These are phyloP conservation scores for Purpureocillium lavendulum DNA, from an alignment of 2,329 filamentous ascomycete species.

Conservation along the genomic window DNA sequence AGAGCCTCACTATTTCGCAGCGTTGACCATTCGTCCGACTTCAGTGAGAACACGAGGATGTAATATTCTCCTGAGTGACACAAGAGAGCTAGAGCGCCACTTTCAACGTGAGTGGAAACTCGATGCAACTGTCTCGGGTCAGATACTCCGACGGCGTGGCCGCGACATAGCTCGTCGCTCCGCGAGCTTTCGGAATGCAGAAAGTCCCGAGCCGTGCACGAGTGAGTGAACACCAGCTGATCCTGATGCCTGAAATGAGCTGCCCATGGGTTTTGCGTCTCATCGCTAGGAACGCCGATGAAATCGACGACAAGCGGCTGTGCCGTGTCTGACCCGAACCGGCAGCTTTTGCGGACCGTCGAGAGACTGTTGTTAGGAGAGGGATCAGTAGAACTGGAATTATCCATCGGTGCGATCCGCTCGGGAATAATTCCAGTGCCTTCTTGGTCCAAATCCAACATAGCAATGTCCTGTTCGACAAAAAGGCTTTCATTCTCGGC, in stretches of 20 bases:
- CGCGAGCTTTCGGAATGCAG: constrained; percentile 7
- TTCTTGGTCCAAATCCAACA: no score
- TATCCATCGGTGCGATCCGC: no score
- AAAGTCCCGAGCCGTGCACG: constrained; percentile 24
- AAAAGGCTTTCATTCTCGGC: background rate
- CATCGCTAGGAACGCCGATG: constrained; percentile 7
- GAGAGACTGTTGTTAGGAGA: background rate
- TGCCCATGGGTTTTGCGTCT: constrained; percentile 14
- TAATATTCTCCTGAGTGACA: constrained; percentile 21
- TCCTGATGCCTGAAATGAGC: constrained; percentile 14
- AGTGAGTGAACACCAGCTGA: constrained; percentile 23
- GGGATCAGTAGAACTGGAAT: no score
- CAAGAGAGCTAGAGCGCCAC: constrained; percentile 26
- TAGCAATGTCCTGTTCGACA: background rate
- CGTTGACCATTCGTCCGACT: constrained; percentile 23
- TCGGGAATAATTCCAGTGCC: no score
- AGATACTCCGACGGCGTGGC: constrained; percentile 9
- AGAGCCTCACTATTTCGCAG: background rate
- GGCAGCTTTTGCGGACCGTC: constrained; percentile 5
- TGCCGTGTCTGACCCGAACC: constrained; percentile 5
- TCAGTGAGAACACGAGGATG: constrained; percentile 30
- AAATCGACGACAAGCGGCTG: constrained; percentile 8
- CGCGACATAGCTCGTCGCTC: constrained; percentile 11
- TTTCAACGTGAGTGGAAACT: constrained; percentile 24
- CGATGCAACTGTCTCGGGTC: constrained; percentile 12